Evolutionary conservation across 441 rosid genomes (phyloP), one percentile per base, ranked within the genome.

Genomic region (Syzygium syzygioides): DNA sequence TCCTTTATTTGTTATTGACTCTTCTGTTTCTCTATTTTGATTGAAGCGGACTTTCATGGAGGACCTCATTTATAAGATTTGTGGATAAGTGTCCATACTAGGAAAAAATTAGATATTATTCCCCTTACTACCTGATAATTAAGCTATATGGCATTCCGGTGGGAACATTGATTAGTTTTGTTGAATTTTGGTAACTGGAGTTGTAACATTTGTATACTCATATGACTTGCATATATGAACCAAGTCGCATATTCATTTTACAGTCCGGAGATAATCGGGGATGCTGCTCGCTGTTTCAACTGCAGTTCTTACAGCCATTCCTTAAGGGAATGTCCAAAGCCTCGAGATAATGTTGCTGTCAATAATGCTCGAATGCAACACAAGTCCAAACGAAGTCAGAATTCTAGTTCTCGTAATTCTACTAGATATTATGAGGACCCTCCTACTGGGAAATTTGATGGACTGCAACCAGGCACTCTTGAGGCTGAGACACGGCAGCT

Each of bases 301-400:
- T 98, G 99, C 89, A 98, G 99, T 87, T 93, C 97, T 19, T 98
- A 98, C 91, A 95, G 92, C 92, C 99, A 98, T 96, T 90, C 99
- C 62, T n/a, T 98, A 87, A 96, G 91, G 92, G 97, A 96, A 86
- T 98, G 99, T 91, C 95, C 93, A 87, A 97, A 94, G 93, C 99
- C 99, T 88, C 97, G 97, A 85, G 94, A 98, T 86, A 94, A 93
- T 92, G 93, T 84, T 87, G 99, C 99, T 25, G 98, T 98, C 87
- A 96, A 85, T 91, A 94, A 86, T 93, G 99, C 99, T 71, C 95
- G 99, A 84, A 95, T 95, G 85, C 94, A 94, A 85, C 98, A 92
- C 92, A 96, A 94, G 91, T 92, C 94, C 87, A 97, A 94, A 92
- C 92, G 93, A 90, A 95, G 93, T 91, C 98, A 94, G 91, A 93